Evolutionary conservation across 2,329 filamentous ascomycete genomes (phyloP), one percentile per base, ranked within the genome.

Genomic region (Pestalotiopsis sp.): DNA sequence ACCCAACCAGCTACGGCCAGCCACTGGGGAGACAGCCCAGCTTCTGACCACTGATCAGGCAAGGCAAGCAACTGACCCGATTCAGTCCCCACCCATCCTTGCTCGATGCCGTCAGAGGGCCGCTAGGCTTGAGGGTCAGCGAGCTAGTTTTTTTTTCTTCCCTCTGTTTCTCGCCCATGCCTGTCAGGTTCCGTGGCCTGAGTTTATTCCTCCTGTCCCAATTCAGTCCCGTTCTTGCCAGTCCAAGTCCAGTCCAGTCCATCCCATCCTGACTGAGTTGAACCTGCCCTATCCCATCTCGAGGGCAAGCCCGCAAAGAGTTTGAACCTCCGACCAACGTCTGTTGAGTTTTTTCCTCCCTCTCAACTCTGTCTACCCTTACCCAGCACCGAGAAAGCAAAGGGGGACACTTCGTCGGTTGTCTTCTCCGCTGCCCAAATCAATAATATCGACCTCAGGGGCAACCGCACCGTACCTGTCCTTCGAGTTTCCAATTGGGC

Each of bases 21-120:
- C 61, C 36, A 64, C 40, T 64, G 61, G 61, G 41, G 13, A 52
- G 31, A 17, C 41, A 61, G 20, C 14, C 40, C 61, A 64, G 38
- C 61, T 45, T 25, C 61, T 49, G 61, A 45, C 61, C 36, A 62
- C 27, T 64, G 27, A 49, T 25, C 61, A 23, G 40, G 38, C 40
- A 25, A 13, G 17, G 61, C 61, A 52, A 64, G 61, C 61, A 23
- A 64, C 14, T 49, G 61, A 64, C 61, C 41, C 61, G 61, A 31
- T 38, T 31, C 61, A 45, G n/a, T 20, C 27, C 38, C 40, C 61
- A 17, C 23, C 61, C 61, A 64, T 12, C 61, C 61, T 45, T 20
- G 61, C 61, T 49, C 38, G 41, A 64, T 64, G 40, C 61, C 61
- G 61, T 64, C 61, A 64, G 61, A 45, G 61, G 61, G 41, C 41